A percentile compares a stretch with the other conserved stretches of the same genome.
These are phyloP conservation scores for Talaromyces sp. DNA, from an alignment of 2,329 filamentous ascomycete genomes.

Conservation along the genomic window DNA sequence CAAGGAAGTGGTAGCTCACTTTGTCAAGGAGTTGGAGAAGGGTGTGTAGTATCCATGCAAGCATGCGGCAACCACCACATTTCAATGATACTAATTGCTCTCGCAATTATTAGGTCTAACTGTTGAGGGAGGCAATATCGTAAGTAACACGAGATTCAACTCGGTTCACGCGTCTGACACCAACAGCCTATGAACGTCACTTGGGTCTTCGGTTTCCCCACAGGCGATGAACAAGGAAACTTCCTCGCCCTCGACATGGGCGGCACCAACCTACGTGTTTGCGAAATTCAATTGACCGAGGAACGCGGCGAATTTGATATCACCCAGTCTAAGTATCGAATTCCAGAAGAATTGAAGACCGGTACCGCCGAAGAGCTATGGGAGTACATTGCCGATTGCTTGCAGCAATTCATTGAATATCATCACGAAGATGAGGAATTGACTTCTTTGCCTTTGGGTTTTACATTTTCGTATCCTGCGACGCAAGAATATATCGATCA, in stretches of 20 bases:
- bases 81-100: constrained; percentile 11
- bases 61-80: background rate
- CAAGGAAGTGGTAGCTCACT: constrained; percentile 87
- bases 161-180: background rate
- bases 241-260: constrained; percentile 93
- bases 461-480: constrained; percentile 94
- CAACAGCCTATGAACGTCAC: constrained; percentile 91
- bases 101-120: constrained; percentile 61
- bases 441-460: constrained; percentile 70
- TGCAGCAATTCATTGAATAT: constrained; percentile 84
- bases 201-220: constrained; percentile 89
- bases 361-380: constrained; percentile 81
- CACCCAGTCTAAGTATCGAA: constrained; percentile 91
- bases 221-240: constrained; percentile 80
- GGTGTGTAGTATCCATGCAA: constrained; percentile 49
- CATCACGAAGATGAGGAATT: constrained; percentile 68
- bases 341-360: constrained; percentile 89
- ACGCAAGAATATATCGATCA: constrained; percentile 92
- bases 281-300: constrained; percentile 84
- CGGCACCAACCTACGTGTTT: constrained; percentile 91
- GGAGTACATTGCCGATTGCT: constrained; percentile 91
- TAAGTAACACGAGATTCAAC: constrained; percentile 48
- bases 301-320: constrained; percentile 90
- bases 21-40: constrained; percentile 81
- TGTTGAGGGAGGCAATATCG: constrained; percentile 87